Percentiles rank a stretch among this genome's conserved stretches.
These are phyloP conservation scores for Miscanthus sacchariflorus DNA, from an alignment of 202 grass and related monocot genomes.

Conservation along the genomic window DNA sequence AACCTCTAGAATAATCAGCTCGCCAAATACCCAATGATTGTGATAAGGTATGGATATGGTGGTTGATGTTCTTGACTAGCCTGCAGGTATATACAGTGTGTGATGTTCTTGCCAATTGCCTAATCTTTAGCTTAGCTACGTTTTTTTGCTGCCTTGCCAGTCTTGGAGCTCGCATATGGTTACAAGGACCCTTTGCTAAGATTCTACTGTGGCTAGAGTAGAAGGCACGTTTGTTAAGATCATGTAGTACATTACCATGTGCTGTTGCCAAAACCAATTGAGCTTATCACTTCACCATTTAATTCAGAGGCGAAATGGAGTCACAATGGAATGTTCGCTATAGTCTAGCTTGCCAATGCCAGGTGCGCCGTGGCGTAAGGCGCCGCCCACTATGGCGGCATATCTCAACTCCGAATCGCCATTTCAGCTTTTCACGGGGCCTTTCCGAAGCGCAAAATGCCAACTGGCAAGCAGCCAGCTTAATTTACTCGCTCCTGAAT, in stretches of 20 bases:
- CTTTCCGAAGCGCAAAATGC: constrained; percentile 8
- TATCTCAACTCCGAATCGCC: neutral
- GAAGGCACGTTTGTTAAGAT: constrained; percentile 4
- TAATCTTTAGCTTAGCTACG: neutral
- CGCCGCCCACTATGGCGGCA: constrained; percentile 29
- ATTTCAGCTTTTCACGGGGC: neutral
- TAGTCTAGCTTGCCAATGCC: neutral
- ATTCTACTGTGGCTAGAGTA: neutral
- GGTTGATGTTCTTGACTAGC: neutral
- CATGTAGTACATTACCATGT: neutral
- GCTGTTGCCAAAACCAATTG: neutral
- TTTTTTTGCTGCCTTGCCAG: neutral
- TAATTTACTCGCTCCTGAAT: neutral
- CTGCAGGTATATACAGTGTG: neutral
- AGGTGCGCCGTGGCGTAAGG: constrained; percentile 38
- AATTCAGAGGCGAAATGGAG: neutral
- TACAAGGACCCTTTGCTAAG: neutral
- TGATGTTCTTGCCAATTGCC: neutral
- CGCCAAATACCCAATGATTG: neutral
- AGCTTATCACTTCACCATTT: neutral
- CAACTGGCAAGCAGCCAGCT: neutral
- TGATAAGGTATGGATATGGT: constrained; percentile 2
- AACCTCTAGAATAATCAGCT: neutral
- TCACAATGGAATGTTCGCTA: neutral
- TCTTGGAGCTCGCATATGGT: neutral